A percentile compares a stretch with the other conserved stretches of the same genome.
Conservation (phyloP, 352 stramenopile genomes). For the Globisporangium recalcitrans region DNA sequence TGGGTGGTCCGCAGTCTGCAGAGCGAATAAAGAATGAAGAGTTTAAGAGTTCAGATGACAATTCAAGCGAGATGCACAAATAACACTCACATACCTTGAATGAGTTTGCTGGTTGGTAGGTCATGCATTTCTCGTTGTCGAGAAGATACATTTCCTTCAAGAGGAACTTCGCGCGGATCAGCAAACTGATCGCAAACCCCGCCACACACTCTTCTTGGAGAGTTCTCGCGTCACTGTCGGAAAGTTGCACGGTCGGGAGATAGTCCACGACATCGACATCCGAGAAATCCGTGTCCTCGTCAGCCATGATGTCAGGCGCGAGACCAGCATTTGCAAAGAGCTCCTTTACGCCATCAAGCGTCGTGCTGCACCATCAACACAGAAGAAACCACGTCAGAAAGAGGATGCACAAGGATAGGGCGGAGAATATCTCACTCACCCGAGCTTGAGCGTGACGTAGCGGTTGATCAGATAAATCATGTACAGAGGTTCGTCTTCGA, state of each 20-base stretch:
- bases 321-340: conserved; percentile 37
- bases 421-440: conserved; percentile 31
- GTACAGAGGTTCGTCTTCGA: conserved; percentile 80
- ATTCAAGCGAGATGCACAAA: neutral
- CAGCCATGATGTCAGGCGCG: conserved; percentile 29
- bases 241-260: conserved; percentile 16
- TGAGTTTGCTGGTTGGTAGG: conserved; percentile 54
- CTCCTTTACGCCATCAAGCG: conserved; percentile 51
- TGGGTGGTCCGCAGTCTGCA: conserved; percentile 27
- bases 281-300: conserved; percentile 44
- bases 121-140: conserved; percentile 78
- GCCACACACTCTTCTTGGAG: conserved; percentile 22
- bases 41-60: no score
- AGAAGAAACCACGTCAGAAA: neutral
- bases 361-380: conserved; percentile 26
- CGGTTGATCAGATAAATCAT: conserved; percentile 88
- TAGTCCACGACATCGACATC: conserved; percentile 34
- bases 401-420: neutral
- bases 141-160: conserved; percentile 66
- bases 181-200: conserved; percentile 58
- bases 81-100: conserved; percentile 34
- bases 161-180: conserved; percentile 70
- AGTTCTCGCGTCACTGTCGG: conserved; percentile 5
- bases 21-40: neutral
- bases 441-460: conserved; percentile 69